phyloP scores from a whole-genome alignment of 495 filamentous ascomycete genomes.

The Aspergillus incahuasiensis region DNA sequence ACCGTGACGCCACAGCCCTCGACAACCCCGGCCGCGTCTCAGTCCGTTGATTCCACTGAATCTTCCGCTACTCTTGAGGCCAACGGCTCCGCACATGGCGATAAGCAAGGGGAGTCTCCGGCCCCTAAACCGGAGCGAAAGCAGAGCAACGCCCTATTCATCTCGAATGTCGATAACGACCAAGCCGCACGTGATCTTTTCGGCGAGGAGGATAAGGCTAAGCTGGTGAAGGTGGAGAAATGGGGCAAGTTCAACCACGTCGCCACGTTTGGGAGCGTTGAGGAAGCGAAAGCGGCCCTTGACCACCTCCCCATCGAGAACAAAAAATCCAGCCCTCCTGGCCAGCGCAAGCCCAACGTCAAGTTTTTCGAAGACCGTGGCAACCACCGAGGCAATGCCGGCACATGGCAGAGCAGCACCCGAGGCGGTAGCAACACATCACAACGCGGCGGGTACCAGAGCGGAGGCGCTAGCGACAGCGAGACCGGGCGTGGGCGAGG shows the following conservation, averaged over 20 bases:
- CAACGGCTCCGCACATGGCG: slow-evolving; percentile 34
- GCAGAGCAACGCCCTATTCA: slow-evolving; percentile 73
- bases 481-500: slow-evolving; percentile 60
- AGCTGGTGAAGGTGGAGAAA: slow-evolving; percentile 74
- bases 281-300: slow-evolving; percentile 74
- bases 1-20: slow-evolving; percentile 51
- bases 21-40: slow-evolving; percentile 23
- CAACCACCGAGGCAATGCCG: slow-evolving; percentile 55
- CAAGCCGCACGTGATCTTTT: slow-evolving; percentile 77
- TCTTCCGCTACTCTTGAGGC: slow-evolving; percentile 28
- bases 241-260: slow-evolving; percentile 71
- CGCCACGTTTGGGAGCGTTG: slow-evolving; percentile 68
- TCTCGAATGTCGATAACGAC: slow-evolving; percentile 71
- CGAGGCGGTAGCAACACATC: slow-evolving; percentile 48
- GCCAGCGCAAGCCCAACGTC: slow-evolving; percentile 69
- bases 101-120: slow-evolving; percentile 38
- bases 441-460: slow-evolving; percentile 71
- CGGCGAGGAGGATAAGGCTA: slow-evolving; percentile 70
- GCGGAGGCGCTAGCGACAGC: slow-evolving; percentile 75
- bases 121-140: slow-evolving; percentile 44
- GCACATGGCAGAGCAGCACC: slow-evolving; percentile 67
- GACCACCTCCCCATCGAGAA: slow-evolving; percentile 66
- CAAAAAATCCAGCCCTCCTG: slow-evolving; percentile 59
- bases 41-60: slow-evolving; percentile 30
- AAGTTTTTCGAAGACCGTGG: slow-evolving; percentile 71